These are phyloP conservation scores for Vaccinium myrtillus DNA, from an alignment of 148 eudicot species.

Conservation along the genomic window DNA sequence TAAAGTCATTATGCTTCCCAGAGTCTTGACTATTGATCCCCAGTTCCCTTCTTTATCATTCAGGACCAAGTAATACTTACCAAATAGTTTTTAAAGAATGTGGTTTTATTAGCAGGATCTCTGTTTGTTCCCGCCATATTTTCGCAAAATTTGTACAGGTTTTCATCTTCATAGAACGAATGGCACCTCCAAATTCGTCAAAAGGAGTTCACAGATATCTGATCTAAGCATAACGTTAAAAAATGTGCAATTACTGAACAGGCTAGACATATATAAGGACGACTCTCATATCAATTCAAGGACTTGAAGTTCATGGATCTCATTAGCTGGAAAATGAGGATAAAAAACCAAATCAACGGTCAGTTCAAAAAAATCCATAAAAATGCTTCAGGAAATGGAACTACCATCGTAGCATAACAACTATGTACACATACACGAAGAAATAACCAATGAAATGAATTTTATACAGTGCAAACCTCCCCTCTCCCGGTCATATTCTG, in stretches of 20 bases:
- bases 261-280: not conserved
- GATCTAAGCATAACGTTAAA: not conserved
- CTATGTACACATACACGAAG: not conserved
- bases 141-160: not conserved
- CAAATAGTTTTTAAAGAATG: not conserved
- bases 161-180: not conserved
- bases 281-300: not conserved
- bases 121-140: not conserved
- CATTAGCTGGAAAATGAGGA: constrained; percentile 6
- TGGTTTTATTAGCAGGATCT: not conserved
- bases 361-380: not conserved
- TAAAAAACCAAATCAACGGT: not conserved
- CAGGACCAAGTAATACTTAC: not conserved
- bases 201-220: constrained; percentile 9
- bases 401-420: not conserved
- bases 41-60: not conserved
- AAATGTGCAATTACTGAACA: not conserved
- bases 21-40: not conserved
- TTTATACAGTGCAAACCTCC: too few relatives aligned
- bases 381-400: not conserved
- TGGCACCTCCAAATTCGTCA: not conserved
- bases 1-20: not conserved
- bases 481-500: too few relatives aligned
- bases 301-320: not conserved
- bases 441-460: not conserved